Evolutionary conservation across 768 basidiomycete species (phyloP).

Genomic region (Lactarius hatsudake): DNA sequence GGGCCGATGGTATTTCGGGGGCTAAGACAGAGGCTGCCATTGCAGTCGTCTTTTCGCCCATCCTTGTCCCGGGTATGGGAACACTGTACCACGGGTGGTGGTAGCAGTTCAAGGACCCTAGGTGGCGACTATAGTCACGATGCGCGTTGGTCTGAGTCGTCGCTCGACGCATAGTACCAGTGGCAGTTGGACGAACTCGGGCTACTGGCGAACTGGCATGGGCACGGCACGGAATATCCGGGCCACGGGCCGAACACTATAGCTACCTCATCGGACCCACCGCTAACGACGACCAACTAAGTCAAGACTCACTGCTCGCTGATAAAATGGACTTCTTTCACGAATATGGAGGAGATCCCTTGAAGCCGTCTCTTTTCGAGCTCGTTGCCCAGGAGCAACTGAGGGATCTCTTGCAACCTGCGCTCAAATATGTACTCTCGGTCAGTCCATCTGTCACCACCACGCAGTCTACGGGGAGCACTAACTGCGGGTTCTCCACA

Average conservation of each 20-base stretch:
- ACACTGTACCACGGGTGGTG: background rate
- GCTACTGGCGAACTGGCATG: too few species aligned
- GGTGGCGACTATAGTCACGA: background rate
- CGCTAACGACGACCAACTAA: background rate
- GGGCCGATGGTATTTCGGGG: background rate
- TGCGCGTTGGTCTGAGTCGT: background rate
- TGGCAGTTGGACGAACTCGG: too few species aligned
- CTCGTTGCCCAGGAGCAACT: slow-evolving; percentile 93
- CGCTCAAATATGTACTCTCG: slow-evolving; percentile 89
- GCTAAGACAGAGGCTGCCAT: background rate
- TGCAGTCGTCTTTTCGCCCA: background rate
- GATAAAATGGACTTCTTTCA: slow-evolving; percentile 76
- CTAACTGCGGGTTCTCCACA: slow-evolving; percentile 33
- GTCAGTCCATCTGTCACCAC: slow-evolving; percentile 46
- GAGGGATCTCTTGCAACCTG: slow-evolving; percentile 87
- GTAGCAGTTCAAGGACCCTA: background rate
- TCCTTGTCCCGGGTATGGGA: background rate
- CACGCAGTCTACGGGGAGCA: background rate
- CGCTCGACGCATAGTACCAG: background rate
- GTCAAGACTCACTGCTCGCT: background rate
- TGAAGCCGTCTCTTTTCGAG: slow-evolving; percentile 85
- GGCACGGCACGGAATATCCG: background rate
- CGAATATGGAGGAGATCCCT: slow-evolving; percentile 66
- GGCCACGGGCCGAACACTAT: background rate
- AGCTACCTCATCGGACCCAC: background rate